These are phyloP conservation scores for Lizonia empirigonia DNA, from an alignment of 2,329 filamentous ascomycete species.

Conservation along the genomic window DNA sequence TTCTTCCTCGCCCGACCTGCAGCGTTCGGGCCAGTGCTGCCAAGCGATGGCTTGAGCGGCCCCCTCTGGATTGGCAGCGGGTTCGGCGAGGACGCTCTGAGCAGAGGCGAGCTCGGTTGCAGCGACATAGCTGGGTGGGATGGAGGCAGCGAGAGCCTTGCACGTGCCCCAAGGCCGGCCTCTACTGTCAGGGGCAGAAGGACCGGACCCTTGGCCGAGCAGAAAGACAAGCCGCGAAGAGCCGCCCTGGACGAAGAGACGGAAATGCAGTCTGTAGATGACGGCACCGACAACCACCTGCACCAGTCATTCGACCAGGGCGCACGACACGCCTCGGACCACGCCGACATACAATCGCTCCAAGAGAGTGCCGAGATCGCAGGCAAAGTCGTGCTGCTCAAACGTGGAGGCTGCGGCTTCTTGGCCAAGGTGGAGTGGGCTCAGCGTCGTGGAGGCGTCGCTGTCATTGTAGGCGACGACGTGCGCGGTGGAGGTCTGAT, in stretches of 20 bases:
- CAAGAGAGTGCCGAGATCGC: constrained; percentile 92
- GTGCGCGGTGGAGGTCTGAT: constrained; percentile 86
- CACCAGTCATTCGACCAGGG: constrained; percentile 56
- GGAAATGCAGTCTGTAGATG: constrained; percentile 52
- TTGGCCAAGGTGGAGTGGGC: constrained; percentile 97
- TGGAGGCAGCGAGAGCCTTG: constrained; percentile 51
- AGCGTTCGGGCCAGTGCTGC: constrained; percentile 84
- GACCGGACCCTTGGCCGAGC: constrained; percentile 13
- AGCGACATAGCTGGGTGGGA: constrained; percentile 92
- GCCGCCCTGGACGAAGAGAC: constrained; percentile 1
- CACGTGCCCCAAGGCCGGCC: constrained; percentile 9
- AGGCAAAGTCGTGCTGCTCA: constrained; percentile 90
- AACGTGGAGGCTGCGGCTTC: constrained; percentile 93
- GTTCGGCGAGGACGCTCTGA: constrained; percentile 76
- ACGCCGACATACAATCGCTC: constrained; percentile 89
- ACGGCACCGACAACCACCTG: constrained; percentile 85
- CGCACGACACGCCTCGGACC: constrained; percentile 44
- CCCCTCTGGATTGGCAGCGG: constrained; percentile 93
- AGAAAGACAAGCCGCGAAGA: constrained; percentile 8
- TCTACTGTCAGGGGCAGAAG: constrained; percentile 13
- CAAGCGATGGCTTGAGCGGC: constrained; percentile 77
- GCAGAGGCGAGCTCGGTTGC: constrained; percentile 83
- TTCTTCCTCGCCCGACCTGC: constrained; percentile 93
- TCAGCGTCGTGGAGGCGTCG: constrained; percentile 85
- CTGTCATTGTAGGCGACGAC: constrained; percentile 92